Conservation (phyloP, 805 yeast genomes). For the Sporopachydermia lactativora region DNA sequence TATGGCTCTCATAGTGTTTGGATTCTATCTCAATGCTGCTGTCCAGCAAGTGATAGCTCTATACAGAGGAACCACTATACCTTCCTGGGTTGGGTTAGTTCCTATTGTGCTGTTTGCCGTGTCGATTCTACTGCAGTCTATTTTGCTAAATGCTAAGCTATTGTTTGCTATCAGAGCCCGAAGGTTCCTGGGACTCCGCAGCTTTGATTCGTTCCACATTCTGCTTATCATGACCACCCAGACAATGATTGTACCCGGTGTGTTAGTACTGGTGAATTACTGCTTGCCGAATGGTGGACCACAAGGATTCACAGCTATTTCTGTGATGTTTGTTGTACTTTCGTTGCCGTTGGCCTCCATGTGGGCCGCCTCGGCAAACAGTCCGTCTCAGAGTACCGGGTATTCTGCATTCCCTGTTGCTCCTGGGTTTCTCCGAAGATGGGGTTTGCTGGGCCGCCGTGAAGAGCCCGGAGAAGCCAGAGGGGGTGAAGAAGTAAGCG, state of each 20-base stretch:
- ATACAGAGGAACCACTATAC: conserved; percentile 14
- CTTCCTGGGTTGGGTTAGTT: conserved; percentile 31
- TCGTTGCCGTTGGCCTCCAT: conserved; percentile 74
- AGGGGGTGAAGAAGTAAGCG: no score
- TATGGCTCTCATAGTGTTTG: conserved; percentile 41
- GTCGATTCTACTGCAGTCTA: conserved; percentile 49
- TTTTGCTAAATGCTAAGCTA: conserved; percentile 51
- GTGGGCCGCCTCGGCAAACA: conserved; percentile 73
- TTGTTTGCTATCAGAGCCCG: conserved; percentile 57
- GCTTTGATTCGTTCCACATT: conserved; percentile 72
- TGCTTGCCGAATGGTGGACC: conserved; percentile 20
- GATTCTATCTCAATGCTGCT: conserved; percentile 42
- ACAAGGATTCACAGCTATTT: conserved; percentile 34
- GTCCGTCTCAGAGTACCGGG: conserved; percentile 27
- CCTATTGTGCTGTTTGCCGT: conserved; percentile 53
- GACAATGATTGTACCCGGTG: conserved; percentile 67
- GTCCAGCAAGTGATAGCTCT: conserved; percentile 27
- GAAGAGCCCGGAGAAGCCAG: no score
- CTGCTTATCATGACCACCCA: conserved; percentile 71
- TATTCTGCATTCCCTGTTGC: conserved; percentile 18
- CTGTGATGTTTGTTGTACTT: conserved; percentile 47
- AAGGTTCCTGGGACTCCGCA: conserved; percentile 62
- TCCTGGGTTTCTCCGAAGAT: conserved; percentile 12
- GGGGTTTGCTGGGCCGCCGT: no score
- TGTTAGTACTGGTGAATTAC: conserved; percentile 45